These are phyloP conservation scores for Cystoisospora suis DNA, from an alignment of 169 alveolate species.

Conservation along the genomic window DNA sequence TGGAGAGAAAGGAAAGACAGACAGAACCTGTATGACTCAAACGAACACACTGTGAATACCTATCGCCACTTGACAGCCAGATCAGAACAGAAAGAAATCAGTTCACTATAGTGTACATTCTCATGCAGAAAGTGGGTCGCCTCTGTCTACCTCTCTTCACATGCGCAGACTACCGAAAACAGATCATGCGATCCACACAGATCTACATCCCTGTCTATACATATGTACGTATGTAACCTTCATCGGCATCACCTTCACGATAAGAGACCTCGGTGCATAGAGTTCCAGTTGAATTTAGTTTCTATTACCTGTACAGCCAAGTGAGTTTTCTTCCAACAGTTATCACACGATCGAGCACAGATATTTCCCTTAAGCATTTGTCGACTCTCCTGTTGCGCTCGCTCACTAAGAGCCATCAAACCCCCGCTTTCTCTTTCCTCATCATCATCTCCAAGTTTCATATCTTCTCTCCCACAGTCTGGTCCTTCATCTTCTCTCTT, in stretches of 20 bases:
- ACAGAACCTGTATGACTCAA: no score
- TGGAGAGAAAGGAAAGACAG: no score
- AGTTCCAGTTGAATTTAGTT: no score
- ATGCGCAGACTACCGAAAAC: no score
- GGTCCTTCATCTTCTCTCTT: neutral
- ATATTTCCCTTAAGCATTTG: neutral
- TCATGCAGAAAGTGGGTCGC: no score
- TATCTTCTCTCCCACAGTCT: neutral
- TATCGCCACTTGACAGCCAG: no score
- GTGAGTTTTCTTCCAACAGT: conserved; percentile 26
- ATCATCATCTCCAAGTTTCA: neutral
- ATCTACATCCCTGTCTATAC: neutral
- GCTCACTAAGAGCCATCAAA: no score
- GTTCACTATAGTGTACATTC: no score
- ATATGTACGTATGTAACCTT: neutral
- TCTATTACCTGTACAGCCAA: conserved; percentile 2
- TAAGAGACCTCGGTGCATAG: neutral
- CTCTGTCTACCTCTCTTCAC: no score
- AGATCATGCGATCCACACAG: neutral
- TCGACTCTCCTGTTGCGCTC: neutral
- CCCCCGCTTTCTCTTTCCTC: neutral
- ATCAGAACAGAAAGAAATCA: no score
- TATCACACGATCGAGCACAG: neutral
- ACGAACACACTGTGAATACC: no score
- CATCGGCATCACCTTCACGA: neutral